Percentiles rank a stretch among this genome's conserved stretches.
Evolutionary conservation across 495 filamentous ascomycete species (phyloP).

Genomic region (Daldinia grandis): DNA sequence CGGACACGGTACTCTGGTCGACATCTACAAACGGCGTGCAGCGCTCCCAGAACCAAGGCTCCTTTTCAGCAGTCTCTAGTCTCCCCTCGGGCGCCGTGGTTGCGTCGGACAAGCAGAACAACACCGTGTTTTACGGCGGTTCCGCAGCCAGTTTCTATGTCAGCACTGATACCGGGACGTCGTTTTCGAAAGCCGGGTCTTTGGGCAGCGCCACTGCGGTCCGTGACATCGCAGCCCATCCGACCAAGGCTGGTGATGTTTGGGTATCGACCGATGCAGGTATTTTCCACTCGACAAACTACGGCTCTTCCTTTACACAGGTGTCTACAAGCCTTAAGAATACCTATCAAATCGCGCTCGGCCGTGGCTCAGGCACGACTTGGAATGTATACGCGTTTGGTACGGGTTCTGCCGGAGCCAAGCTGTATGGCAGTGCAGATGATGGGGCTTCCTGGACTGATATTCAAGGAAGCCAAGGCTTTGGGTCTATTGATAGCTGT

Average conservation of each 20-base stretch:
- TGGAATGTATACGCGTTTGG: constrained; percentile 63
- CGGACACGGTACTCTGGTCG: constrained; percentile 61
- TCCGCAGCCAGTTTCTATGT: constrained; percentile 56
- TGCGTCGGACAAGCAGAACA: constrained; percentile 62
- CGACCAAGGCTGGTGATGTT: constrained; percentile 59
- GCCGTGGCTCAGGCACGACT: constrained; percentile 45
- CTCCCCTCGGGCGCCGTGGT: constrained; percentile 58
- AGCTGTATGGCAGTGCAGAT: constrained; percentile 62
- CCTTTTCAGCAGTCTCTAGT: constrained; percentile 55
- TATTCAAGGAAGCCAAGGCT: constrained; percentile 62
- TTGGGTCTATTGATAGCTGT: constrained; percentile 58
- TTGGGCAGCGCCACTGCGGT: constrained; percentile 52
- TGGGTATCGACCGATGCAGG: constrained; percentile 63
- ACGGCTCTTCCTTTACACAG: constrained; percentile 55
- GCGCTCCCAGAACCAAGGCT: constrained; percentile 51
- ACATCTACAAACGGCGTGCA: constrained; percentile 51
- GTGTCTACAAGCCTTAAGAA: constrained; percentile 49
- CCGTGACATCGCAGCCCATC: constrained; percentile 60
- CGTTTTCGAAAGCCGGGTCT: constrained; percentile 51
- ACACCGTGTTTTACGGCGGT: constrained; percentile 62
- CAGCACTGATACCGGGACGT: constrained; percentile 54
- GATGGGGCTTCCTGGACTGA: constrained; percentile 59
- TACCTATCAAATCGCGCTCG: constrained; percentile 58
- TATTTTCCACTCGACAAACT: constrained; percentile 61
- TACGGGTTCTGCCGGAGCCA: constrained; percentile 51